Evolutionary conservation across 345 rosid genomes (phyloP), one percentile per base, ranked within the genome.

Genomic region (Brassica juncea): DNA sequence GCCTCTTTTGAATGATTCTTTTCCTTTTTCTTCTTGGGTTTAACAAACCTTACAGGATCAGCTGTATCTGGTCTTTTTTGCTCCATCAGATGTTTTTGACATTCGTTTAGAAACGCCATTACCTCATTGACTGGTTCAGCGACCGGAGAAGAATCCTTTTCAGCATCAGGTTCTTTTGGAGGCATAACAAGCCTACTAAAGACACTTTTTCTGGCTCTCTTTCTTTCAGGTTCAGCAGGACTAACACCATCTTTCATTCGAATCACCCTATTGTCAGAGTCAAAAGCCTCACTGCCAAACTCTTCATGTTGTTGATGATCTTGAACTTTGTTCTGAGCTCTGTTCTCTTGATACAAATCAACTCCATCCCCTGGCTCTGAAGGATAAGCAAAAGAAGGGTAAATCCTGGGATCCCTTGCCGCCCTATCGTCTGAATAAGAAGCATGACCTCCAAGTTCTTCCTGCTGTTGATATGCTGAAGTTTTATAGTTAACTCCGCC

Each of bases 101-200:
- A 81, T 58, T 66, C 71, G 37, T 80, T 69, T 73, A 88, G 39
- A 70, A 70, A 73, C 55, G 83, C 73, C 89, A 88, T 87, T 47
- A 87, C 86, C 75, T 87, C 87, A 72, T 86, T 82, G 11, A 81
- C 85, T 44, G 91, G 87, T 72, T 73, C 72, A 73, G 71, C 44
- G 21, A 16, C 64, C 16, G 15, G 60, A 66, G 69, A 19, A 23
- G 62, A 52, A 58, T 57, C 82, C 59, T 54, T 32, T 54, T 59
- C 80, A 68, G 59, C 23, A 42, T 62, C 64, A 54, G 10, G 25
- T 72, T 14, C 70, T 63, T 77, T 32, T 37, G 78, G n/a, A 69
- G 86, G 76, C 42, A 70, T 49, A 77, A 74, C 77, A 66, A 90
- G 70, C 69, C 92, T 91, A 21, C 83, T 81, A 74, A 90, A 87